Evolutionary conservation across 345 rosid genomes (phyloP).

Genomic region (Acer saccharum): DNA sequence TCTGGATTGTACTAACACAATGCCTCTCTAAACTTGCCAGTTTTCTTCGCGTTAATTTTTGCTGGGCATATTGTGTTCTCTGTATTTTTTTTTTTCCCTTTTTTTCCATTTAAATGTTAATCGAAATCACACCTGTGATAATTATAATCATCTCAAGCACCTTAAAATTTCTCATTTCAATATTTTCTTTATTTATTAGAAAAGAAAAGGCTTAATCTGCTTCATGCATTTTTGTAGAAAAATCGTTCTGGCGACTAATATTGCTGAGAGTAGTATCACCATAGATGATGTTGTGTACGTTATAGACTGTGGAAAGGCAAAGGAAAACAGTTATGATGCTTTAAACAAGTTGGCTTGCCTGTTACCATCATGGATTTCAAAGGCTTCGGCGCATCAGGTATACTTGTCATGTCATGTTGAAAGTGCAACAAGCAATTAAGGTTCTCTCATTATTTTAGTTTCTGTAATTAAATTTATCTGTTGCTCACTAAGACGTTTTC

Average conservation of each 20-base stretch:
- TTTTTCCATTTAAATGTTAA: not conserved
- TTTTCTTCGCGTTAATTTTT: not conserved
- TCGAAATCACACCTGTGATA: not conserved
- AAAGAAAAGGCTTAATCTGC: conserved; percentile 3
- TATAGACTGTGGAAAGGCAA: conserved; percentile 95
- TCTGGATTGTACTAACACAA: not conserved
- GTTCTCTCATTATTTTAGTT: conserved; percentile 14
- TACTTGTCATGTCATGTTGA: conserved; percentile 13
- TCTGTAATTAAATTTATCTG: conserved; percentile 6
- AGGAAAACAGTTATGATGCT: conserved; percentile 98
- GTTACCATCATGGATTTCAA: conserved; percentile 94
- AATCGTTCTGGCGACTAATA: conserved; percentile 91
- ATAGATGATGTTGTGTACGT: conserved; percentile 97
- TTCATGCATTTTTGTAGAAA: conserved; percentile 53
- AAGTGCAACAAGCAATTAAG: conserved; percentile 12
- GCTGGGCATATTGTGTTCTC: not conserved
- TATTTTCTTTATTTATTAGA: not conserved
- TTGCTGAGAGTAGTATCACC: conserved; percentile 98
- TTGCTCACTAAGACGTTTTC: conserved; percentile 5
- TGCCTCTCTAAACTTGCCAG: not conserved
- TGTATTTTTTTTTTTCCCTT: not conserved
- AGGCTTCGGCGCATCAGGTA: conserved; percentile 97
- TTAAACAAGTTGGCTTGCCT: conserved; percentile 94
- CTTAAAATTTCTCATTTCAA: not conserved
- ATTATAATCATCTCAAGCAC: not conserved